A percentile compares a stretch with the other conserved stretches of the same genome.
Evolutionary conservation across 1,284 basidiomycete genomes (phyloP).

Genomic region (Rhodotorula sp.): DNA sequence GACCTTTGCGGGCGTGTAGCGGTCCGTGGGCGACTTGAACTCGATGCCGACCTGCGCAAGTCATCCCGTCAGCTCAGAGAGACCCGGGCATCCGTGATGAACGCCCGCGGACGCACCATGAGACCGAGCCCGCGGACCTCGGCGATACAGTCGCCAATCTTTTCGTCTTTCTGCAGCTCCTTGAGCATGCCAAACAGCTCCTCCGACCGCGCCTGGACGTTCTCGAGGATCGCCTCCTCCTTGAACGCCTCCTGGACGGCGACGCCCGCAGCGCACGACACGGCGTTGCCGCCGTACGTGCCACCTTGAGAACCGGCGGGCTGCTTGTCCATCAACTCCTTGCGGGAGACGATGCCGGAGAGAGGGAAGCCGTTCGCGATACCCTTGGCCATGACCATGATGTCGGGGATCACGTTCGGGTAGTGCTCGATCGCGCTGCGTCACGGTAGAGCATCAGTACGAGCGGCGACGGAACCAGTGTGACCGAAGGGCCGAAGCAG

Average conservation of each 20-base stretch:
- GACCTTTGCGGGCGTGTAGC: constrained; percentile 48
- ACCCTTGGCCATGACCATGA: constrained; percentile 89
- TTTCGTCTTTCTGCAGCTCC: constrained; percentile 50
- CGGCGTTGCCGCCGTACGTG: constrained; percentile 78
- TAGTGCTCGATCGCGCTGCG: constrained; percentile 55
- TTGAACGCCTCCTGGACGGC: constrained; percentile 74
- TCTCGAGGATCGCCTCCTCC: constrained; percentile 73
- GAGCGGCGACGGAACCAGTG: too few relatives aligned
- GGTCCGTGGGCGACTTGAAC: constrained; percentile 43
- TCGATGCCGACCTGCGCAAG: constrained; percentile 40
- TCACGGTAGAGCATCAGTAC: constrained; percentile 4
- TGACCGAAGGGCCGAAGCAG: too few relatives aligned
- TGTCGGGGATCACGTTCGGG: constrained; percentile 78
- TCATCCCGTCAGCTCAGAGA: not conserved
- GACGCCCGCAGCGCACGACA: constrained; percentile 80
- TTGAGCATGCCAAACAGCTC: constrained; percentile 68
- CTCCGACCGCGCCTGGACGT: constrained; percentile 67
- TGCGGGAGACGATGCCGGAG: constrained; percentile 76
- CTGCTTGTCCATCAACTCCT: constrained; percentile 77
- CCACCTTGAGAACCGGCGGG: constrained; percentile 63
- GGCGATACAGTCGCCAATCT: constrained; percentile 49
- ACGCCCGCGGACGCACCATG: constrained; percentile 14
- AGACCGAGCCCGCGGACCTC: constrained; percentile 54
- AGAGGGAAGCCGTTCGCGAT: constrained; percentile 93
- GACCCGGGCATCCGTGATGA: not conserved